Conservation (phyloP, 192 early-diverging fungal species). For the Phlyctochytrium arcticum region DNA sequence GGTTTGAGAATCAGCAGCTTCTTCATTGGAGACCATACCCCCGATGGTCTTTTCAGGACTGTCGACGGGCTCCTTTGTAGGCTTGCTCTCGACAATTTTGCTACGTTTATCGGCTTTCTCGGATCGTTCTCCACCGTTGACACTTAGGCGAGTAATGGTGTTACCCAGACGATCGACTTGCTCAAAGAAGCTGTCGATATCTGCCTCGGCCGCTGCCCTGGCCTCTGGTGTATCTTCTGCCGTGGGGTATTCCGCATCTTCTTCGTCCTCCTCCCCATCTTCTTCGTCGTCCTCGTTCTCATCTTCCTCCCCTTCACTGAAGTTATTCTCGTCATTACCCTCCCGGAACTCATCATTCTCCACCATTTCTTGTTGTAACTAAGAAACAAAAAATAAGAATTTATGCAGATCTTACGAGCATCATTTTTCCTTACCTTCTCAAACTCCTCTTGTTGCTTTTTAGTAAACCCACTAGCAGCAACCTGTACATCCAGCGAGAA, state of each 20-base stretch:
- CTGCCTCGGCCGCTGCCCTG: too few relatives aligned
- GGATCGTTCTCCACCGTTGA: too few relatives aligned
- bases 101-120: too few relatives aligned
- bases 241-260: too few relatives aligned
- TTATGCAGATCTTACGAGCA: too few relatives aligned
- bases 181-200: too few relatives aligned
- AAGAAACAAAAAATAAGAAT: background rate
- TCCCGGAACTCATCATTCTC: constrained; percentile 14
- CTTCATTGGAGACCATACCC: background rate
- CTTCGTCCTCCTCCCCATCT: constrained; percentile 20
- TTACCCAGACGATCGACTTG: too few relatives aligned
- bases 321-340: constrained; percentile 8
- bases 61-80: background rate
- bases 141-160: too few relatives aligned
- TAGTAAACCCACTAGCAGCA: constrained; percentile 93
- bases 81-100: too few relatives aligned
- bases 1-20: background rate
- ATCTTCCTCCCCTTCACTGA: constrained; percentile 13
- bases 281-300: constrained; percentile 35
- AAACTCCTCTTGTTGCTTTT: constrained; percentile 83
- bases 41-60: background rate
- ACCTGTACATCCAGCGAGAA: constrained; percentile 94
- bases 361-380: constrained; percentile 11
- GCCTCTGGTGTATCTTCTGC: too few relatives aligned
- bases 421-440: constrained; percentile 52